Conservation (phyloP, 176 grass and related monocot species). For the Triticum aestivum region DNA sequence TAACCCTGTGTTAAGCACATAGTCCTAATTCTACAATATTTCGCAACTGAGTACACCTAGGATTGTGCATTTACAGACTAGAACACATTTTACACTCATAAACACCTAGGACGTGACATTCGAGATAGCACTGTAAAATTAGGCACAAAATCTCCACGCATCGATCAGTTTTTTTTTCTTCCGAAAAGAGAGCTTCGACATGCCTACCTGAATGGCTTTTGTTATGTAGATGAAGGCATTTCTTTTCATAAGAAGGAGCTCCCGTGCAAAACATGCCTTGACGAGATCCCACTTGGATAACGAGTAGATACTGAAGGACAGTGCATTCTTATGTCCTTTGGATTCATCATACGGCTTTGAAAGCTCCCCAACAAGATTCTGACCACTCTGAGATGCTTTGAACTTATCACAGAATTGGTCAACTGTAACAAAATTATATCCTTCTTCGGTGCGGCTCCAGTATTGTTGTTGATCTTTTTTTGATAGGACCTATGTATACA, state of each 20-base stretch:
- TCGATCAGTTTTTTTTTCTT: background rate
- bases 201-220: slow-evolving; percentile 43
- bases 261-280: slow-evolving; percentile 65
- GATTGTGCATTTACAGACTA: background rate
- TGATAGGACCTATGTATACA: slow-evolving; percentile 56
- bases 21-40: background rate
- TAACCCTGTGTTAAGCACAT: background rate
- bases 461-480: slow-evolving; percentile 82
- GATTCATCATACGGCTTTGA: slow-evolving; percentile 47
- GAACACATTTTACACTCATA: background rate
- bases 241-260: slow-evolving; percentile 73
- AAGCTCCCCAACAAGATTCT: slow-evolving; percentile 38
- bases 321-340: slow-evolving; percentile 38
- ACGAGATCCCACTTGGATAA: slow-evolving; percentile 65
- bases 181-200: background rate
- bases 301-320: slow-evolving; percentile 64
- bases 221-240: slow-evolving; percentile 69
- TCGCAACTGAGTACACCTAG: background rate
- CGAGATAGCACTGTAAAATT: background rate
- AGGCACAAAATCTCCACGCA: background rate
- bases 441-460: slow-evolving; percentile 42
- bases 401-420: slow-evolving; percentile 59
- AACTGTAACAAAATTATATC: slow-evolving; percentile 59
- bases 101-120: background rate
- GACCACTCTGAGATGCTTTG: slow-evolving; percentile 51